phyloP scores from a whole-genome alignment of 306 rosid genomes.

The Erythrophleum fordii region DNA sequence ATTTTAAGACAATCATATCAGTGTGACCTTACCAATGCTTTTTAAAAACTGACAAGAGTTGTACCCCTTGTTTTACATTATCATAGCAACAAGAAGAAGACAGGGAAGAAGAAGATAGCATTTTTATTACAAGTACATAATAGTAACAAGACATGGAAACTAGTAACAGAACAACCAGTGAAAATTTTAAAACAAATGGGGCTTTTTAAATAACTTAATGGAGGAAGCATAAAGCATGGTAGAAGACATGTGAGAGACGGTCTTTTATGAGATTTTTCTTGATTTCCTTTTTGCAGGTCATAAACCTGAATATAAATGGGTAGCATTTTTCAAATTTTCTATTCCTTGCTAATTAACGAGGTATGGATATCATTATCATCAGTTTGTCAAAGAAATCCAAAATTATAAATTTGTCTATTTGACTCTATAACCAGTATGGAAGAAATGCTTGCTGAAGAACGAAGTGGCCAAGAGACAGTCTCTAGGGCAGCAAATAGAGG shows the following conservation, averaged over 20 bases:
- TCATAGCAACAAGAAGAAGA: conserved; percentile 9
- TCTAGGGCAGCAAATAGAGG: background rate
- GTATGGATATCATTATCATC: conserved; percentile 15
- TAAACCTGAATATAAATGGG: background rate
- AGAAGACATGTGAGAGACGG: background rate
- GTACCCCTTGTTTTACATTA: background rate
- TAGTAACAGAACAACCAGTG: conserved; percentile 16
- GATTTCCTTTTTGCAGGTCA: background rate
- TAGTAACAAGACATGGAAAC: conserved; percentile 8
- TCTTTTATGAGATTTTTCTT: background rate
- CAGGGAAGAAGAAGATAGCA: background rate
- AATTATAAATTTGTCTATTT: background rate
- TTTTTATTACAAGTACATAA: background rate
- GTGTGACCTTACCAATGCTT: background rate
- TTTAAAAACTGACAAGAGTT: background rate
- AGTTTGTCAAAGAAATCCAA: conserved; percentile 8
- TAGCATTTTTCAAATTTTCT: conserved; percentile 1
- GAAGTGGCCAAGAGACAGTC: background rate
- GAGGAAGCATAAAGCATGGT: conserved; percentile 22
- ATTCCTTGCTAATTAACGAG: background rate
- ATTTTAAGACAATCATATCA: background rate
- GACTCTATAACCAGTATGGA: background rate
- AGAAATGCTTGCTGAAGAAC: background rate
- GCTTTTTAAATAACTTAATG: background rate
- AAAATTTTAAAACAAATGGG: conserved; percentile 4